Evolutionary conservation across 2,329 filamentous ascomycete species (phyloP).

Genomic region (Pestalotiopsis sp.): DNA sequence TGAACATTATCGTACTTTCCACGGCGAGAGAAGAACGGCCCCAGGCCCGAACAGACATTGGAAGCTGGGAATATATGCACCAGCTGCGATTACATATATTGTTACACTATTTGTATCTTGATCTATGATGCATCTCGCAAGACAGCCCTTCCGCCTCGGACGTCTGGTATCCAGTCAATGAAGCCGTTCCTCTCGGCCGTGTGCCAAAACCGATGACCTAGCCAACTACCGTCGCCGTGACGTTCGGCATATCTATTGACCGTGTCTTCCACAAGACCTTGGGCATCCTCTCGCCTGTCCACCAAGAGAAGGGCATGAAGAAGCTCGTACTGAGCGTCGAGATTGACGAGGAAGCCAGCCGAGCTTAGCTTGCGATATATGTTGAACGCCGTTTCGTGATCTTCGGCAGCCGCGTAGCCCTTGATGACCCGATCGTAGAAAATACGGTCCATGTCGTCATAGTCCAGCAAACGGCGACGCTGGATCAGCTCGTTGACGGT

Average conservation of each 20-base stretch:
- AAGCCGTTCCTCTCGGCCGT: constrained; percentile 16
- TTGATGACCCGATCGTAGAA: constrained; percentile 52
- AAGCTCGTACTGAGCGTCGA: constrained; percentile 46
- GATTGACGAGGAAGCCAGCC: constrained; percentile 42
- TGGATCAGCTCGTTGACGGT: constrained; percentile 64
- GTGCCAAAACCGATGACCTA: constrained; percentile 28
- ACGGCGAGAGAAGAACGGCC: too few species aligned
- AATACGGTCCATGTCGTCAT: constrained; percentile 48
- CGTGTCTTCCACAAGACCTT: constrained; percentile 23
- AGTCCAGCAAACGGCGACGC: constrained; percentile 37
- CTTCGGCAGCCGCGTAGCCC: constrained; percentile 61
- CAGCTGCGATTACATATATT: too few species aligned
- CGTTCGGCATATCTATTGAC: constrained; percentile 21
- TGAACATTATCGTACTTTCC: too few species aligned
- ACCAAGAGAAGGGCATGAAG: constrained; percentile 30
- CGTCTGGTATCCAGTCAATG: neutral
- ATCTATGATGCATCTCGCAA: neutral
- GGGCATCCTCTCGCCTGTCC: constrained; percentile 22
- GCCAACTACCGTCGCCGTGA: constrained; percentile 22
- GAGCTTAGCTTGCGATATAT: constrained; percentile 49
- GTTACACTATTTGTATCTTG: neutral
- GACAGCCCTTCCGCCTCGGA: constrained; percentile 5
- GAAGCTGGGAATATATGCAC: too few species aligned
- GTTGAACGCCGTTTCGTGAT: constrained; percentile 50
- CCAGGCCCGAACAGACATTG: too few species aligned